Base-by-base conservation (phyloP, 768 basidiomycete genomes). In the Lentinula raphanica region DNA sequence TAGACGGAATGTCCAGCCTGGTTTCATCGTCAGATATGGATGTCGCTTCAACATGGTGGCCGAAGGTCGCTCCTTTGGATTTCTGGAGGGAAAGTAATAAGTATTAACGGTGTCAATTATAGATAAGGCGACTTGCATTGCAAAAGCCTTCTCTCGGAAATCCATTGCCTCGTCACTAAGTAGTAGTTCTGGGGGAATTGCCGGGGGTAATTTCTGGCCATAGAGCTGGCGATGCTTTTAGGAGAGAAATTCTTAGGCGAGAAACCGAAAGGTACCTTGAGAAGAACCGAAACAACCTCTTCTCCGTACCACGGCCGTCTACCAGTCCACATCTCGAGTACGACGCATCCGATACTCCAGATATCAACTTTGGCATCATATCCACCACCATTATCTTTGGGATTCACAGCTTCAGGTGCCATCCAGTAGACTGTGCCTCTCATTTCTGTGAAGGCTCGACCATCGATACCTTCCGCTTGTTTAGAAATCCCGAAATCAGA, bases 401-500 rank as follows among this genome's bases (percentile, higher is more conserved):
- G 79, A 60, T 86, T 80, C 15, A 92, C 71, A 31, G 92, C 84
- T 72, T 92, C 94, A 0, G 94, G 94, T 1, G 94, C 94, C 94
- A 97, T 96, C 92, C 94, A 98, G 68, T 89, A 94, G 13, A 91
- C 83, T 0, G 94, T 94, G 5, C 95, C 95, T 71, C 86, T 87
- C 87, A 97, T 88, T 15, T 80, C 81, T 1, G 92, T 92, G 45
- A 76, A 79, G 50, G 84, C 86, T 48, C 85, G 82, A 13, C 78
- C 83, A 61, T 79, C 73, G 49, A 83, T 81, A 62, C 90, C 84
- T 55, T 88, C 86, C 54, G 90, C 86, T 64, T 85, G 86, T 69
- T 95, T 97, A n/a, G 92, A 94, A 59, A 96, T 96, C 21, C 95
- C 95, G 67, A 98, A 98, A 71, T 97, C 94, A 1, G 92, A 90